Base-by-base conservation (phyloP, 1,139 yeast genomes). In the Sugiyamaella grinbergsii region DNA sequence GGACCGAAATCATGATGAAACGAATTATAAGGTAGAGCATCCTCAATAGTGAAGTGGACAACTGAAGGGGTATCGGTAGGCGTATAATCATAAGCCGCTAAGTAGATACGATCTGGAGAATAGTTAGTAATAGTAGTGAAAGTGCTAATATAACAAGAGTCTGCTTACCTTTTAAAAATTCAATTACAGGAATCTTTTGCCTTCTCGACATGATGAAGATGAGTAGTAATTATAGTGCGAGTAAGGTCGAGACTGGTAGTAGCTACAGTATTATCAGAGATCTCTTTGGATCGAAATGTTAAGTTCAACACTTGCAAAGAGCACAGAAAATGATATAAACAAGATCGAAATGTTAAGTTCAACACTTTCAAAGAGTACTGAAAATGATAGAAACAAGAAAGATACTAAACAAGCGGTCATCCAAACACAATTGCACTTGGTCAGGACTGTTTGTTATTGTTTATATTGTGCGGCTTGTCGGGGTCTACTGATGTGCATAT, bases 1-100 rank as follows among this genome's bases (percentile, higher is more conserved):
- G 98, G 98, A 38, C 98, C 98, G 70, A 93, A 93, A 68, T 93
- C 98, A 59, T 91, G 78, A 67, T 93, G 96, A 72, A 93, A 93
- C 11, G 95, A 78, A 66, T 93, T 93, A 69, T 93, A 93, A 4
- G 95, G 94, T 47, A 93, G 77, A 0, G 91, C 82, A 61, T 91
- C 95, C 64, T 93, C 98, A 2, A 93, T 87, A 0, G 98, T 89
- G 71, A 93, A 91, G 68, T 85, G 87, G 1, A 88, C 95, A 42
- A 83, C 72, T 40, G 84, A 85, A 20, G 77, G 79, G 0, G 93
- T 85, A 65, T 88, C 95, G 50, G 75, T 74, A 1, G 98, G 98
- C 7, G 81, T 72, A 55, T 78, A 72, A 66, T 90, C 96, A 65
- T 82, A 90, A 5, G 96, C 95, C 11, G 96, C 98, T 7, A 93